A percentile compares a stretch with the other conserved stretches of the same genome.
Conservation (phyloP, 2,329 filamentous ascomycete genomes). For the Sclerotinia borealis region DNA sequence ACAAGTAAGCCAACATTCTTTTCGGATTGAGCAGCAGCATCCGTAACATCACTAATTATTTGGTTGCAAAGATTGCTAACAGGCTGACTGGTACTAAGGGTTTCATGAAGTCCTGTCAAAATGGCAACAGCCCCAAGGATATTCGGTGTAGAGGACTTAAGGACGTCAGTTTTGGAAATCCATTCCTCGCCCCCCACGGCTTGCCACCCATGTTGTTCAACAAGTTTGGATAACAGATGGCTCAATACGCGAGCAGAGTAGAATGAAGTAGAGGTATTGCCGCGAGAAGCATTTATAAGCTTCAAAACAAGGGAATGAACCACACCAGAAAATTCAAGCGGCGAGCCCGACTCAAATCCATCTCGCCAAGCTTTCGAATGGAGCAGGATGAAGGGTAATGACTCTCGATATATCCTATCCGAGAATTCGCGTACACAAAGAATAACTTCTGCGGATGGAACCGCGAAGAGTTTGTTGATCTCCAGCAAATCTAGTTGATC, state of each 20-base stretch:
- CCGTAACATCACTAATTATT: slow-evolving; percentile 54
- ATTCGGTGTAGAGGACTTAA: slow-evolving; percentile 43
- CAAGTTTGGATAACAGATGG: slow-evolving; percentile 43
- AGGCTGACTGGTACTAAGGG: slow-evolving; percentile 39
- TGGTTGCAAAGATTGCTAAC: slow-evolving; percentile 52
- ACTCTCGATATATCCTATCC: slow-evolving; percentile 1
- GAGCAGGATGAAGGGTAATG: slow-evolving; percentile 19
- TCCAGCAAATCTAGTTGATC: slow-evolving; percentile 46
- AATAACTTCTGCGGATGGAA: slow-evolving; percentile 35
- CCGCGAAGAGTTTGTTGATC: slow-evolving; percentile 42
- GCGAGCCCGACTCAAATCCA: not conserved
- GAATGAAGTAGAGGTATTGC: slow-evolving; percentile 40
- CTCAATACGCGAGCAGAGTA: slow-evolving; percentile 50
- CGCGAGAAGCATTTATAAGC: slow-evolving; percentile 39
- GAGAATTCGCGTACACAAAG: slow-evolving; percentile 14
- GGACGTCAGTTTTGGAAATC: slow-evolving; percentile 40
- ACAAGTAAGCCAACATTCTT: slow-evolving; percentile 45
- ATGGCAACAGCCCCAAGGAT: slow-evolving; percentile 45
- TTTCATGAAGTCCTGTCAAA: slow-evolving; percentile 47
- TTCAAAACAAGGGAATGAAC: slow-evolving; percentile 40
- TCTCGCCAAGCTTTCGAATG: slow-evolving; percentile 42
- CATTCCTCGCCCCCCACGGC: slow-evolving; percentile 41
- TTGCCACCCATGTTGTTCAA: slow-evolving; percentile 42
- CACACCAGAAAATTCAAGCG: slow-evolving; percentile 33
- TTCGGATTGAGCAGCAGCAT: slow-evolving; percentile 38